phyloP scores from a whole-genome alignment of 164 flowering plant genomes.

The Tetrastigma voinierianum region DNA sequence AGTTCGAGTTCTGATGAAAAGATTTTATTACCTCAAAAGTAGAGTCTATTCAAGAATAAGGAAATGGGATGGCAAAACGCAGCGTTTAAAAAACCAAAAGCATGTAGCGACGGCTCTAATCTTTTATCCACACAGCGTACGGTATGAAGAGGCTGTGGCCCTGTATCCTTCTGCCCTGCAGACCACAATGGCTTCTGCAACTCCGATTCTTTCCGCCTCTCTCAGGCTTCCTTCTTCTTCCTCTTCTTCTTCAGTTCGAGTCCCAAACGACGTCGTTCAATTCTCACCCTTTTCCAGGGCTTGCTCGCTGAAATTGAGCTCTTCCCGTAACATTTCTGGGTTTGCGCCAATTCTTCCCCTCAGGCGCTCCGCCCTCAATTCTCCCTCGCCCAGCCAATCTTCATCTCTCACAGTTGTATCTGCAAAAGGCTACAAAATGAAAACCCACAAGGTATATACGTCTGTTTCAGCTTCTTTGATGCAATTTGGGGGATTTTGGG shows the following conservation, averaged over 20 bases:
- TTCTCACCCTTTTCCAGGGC: constrained; percentile 20
- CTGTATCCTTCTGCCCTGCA: too few relatives aligned
- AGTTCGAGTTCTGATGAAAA: too few relatives aligned
- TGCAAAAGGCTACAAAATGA: constrained; percentile 89
- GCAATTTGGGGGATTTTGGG: background rate
- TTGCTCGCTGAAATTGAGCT: constrained; percentile 43
- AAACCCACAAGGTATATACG: constrained; percentile 78
- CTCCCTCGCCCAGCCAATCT: constrained; percentile 20
- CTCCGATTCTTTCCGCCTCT: constrained; percentile 17
- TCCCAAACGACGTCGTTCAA: constrained; percentile 22
- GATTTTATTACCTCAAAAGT: too few relatives aligned
- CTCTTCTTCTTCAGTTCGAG: constrained; percentile 18
- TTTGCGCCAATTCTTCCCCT: constrained; percentile 25
- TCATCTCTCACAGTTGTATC: constrained; percentile 48
- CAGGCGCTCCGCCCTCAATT: constrained; percentile 20
- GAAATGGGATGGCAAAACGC: too few relatives aligned
- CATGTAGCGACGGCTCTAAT: too few relatives aligned
- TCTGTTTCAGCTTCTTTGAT: background rate
- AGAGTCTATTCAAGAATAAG: too few relatives aligned
- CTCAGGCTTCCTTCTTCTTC: constrained; percentile 14
- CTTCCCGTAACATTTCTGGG: constrained; percentile 36
- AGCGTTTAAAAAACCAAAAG: too few relatives aligned
- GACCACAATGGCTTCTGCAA: constrained; percentile 41
- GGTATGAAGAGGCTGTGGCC: too few relatives aligned
- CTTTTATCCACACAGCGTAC: too few relatives aligned